Evolutionary conservation across 306 rosid genomes (phyloP).

Genomic region (Acacia confusa): DNA sequence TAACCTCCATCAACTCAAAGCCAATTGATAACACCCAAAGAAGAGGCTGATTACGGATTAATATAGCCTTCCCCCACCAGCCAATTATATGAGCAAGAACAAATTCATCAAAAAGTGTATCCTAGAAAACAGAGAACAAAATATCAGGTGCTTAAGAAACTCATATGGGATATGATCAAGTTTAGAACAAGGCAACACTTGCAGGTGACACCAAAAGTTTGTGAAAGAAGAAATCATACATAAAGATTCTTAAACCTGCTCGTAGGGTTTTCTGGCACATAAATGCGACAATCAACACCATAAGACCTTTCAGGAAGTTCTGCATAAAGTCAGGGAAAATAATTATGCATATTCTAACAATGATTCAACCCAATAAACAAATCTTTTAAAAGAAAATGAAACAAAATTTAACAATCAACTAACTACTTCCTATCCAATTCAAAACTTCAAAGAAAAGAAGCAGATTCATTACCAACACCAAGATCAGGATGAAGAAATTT

Average conservation of each 20-base stretch:
- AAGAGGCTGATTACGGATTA: constrained; percentile 89
- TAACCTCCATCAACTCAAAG: constrained; percentile 95
- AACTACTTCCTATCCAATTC: constrained; percentile 1
- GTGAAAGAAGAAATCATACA: constrained; percentile 68
- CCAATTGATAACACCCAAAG: constrained; percentile 94
- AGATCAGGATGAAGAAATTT: constrained; percentile 82
- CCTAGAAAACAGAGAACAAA: constrained; percentile 45
- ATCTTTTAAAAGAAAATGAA: constrained; percentile 1
- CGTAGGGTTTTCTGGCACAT: constrained; percentile 80
- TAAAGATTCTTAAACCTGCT: constrained; percentile 90
- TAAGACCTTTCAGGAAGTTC: constrained; percentile 98
- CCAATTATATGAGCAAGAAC: constrained; percentile 78
- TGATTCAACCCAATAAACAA: constrained; percentile 11
- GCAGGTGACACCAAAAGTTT: constrained; percentile 28
- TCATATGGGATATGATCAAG: background rate
- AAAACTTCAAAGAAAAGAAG: constrained; percentile 10
- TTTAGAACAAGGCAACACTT: background rate
- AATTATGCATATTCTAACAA: constrained; percentile 20
- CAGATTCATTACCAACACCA: constrained; percentile 59
- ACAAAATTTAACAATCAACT: constrained; percentile 1
- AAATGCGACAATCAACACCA: constrained; percentile 95
- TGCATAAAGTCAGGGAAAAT: constrained; percentile 41
- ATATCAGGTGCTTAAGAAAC: constrained; percentile 27
- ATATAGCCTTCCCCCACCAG: constrained; percentile 88
- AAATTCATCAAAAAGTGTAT: constrained; percentile 80